A percentile compares a stretch with the other conserved stretches of the same genome.
Conservation (phyloP, 768 basidiomycete species). For the Lentinula aciculospora region DNA sequence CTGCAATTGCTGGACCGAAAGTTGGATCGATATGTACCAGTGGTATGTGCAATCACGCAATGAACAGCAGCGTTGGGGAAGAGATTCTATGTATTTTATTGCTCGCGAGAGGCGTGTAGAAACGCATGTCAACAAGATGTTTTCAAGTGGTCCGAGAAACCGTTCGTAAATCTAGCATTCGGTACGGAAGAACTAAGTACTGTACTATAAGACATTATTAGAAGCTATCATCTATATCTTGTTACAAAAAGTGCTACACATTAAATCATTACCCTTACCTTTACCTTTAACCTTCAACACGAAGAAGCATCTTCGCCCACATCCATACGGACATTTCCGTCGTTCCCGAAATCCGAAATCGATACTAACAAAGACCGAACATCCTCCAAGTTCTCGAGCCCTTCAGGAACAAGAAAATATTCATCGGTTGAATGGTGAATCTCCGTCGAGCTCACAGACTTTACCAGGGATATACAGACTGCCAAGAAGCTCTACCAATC, state of each 20-base stretch:
- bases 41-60: too few relatives aligned
- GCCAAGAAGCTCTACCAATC: slow-evolving; percentile 53
- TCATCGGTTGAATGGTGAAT: background rate
- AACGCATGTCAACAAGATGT: too few relatives aligned
- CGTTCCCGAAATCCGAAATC: background rate
- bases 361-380: background rate
- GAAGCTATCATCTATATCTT: background rate
- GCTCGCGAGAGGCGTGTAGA: too few relatives aligned
- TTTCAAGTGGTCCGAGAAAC: background rate
- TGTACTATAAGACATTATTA: background rate
- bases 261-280: background rate
- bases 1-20: too few relatives aligned
- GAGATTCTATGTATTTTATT: too few relatives aligned
- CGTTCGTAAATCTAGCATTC: background rate
- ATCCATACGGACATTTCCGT: background rate
- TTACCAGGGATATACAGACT: background rate
- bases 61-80: too few relatives aligned
- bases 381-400: background rate
- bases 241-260: background rate
- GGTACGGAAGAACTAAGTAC: background rate
- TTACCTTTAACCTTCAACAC: background rate
- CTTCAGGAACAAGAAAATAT: too few relatives aligned
- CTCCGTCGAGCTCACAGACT: background rate
- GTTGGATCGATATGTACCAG: too few relatives aligned
- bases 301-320: background rate